A percentile compares a stretch with the other conserved stretches of the same genome.
Conservation (phyloP, 2,329 filamentous ascomycete genomes). For the Cadophora gregata region DNA sequence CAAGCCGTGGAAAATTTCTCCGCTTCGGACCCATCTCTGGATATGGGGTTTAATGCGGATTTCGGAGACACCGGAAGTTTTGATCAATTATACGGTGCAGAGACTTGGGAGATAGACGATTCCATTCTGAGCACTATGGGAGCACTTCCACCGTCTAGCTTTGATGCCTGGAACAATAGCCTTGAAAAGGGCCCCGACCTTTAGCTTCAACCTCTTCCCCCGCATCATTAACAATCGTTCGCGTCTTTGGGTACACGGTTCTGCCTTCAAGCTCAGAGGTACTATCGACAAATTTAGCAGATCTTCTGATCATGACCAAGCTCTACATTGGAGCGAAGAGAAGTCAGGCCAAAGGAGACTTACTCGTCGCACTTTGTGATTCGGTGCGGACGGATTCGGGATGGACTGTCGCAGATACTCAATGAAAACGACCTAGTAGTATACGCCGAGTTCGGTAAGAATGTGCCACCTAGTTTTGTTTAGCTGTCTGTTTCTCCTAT, state of each 20-base stretch:
- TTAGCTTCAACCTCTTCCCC: not conserved
- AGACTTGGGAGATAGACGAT: slow-evolving; percentile 16
- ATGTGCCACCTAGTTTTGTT: slow-evolving; percentile 24
- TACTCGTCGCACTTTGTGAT: not conserved
- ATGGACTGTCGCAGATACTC: slow-evolving; percentile 25
- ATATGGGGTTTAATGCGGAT: slow-evolving; percentile 8
- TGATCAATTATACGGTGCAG: slow-evolving; percentile 15
- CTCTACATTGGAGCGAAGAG: not conserved
- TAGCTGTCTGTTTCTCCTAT: not conserved
- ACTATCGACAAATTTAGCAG: not conserved
- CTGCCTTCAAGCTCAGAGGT: too few species aligned
- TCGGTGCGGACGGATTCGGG: not conserved
- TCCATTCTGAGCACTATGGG: slow-evolving; percentile 14
- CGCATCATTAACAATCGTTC: not conserved
- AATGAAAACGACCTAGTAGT: slow-evolving; percentile 30
- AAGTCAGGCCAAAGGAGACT: slow-evolving; percentile 5
- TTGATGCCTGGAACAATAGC: slow-evolving; percentile 7
- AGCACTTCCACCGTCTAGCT: slow-evolving; percentile 6
- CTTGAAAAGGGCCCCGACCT: not conserved
- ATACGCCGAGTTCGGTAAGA: slow-evolving; percentile 26
- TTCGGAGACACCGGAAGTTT: slow-evolving; percentile 13
- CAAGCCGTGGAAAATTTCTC: not conserved
- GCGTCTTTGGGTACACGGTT: not conserved
- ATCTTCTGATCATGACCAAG: not conserved
- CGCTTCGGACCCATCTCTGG: not conserved